A percentile compares a stretch with the other conserved stretches of the same genome.
Conservation (phyloP, 306 rosid genomes). For the Styphnolobium japonicum region DNA sequence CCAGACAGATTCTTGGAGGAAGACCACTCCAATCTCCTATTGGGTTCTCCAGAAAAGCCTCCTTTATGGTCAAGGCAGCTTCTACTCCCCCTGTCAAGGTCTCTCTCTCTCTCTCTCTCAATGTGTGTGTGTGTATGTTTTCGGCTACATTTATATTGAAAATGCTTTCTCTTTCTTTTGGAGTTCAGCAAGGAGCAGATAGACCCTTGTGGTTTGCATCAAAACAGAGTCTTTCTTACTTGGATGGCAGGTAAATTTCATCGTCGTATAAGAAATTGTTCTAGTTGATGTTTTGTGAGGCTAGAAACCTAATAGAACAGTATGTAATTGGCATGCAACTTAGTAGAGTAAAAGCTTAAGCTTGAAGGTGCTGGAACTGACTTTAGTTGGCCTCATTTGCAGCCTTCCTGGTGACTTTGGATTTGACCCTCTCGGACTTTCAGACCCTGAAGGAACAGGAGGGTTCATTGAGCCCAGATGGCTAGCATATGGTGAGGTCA, state of each 20-base stretch:
- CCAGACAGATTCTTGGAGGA: slow-evolving; percentile 55
- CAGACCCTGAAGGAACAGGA: slow-evolving; percentile 98
- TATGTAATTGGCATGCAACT: neutral
- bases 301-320: neutral
- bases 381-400: slow-evolving; percentile 11
- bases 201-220: slow-evolving; percentile 97
- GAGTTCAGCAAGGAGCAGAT: slow-evolving; percentile 81
- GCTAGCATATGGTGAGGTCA: slow-evolving; percentile 90
- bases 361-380: slow-evolving; percentile 9
- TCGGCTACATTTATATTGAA: neutral
- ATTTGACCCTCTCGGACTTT: slow-evolving; percentile 90
- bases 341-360: neutral
- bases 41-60: slow-evolving; percentile 50
- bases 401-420: slow-evolving; percentile 97
- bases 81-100: slow-evolving; percentile 93
- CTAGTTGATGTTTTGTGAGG: neutral
- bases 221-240: slow-evolving; percentile 91
- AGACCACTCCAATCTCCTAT: slow-evolving; percentile 45
- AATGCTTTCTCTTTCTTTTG: neutral
- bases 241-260: slow-evolving; percentile 84
- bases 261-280: neutral
- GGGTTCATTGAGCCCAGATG: slow-evolving; percentile 95
- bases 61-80: slow-evolving; percentile 74
- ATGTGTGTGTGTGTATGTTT: neutral
- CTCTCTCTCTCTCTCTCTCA: neutral